Percentiles rank a stretch among this genome's conserved stretches.
Evolutionary conservation across 495 filamentous ascomycete genomes (phyloP).

Genomic region (Xylaria curta): DNA sequence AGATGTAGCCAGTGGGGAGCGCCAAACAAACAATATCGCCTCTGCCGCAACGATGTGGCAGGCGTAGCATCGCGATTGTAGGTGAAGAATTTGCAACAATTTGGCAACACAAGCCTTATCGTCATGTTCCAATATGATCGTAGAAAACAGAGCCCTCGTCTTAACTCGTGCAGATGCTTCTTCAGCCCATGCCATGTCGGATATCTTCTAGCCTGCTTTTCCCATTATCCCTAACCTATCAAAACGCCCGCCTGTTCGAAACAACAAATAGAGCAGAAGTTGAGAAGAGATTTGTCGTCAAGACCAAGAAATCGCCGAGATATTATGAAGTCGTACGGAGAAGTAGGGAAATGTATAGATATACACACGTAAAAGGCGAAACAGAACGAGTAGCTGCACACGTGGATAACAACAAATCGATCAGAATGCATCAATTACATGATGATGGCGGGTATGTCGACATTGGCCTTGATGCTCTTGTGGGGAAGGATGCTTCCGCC

Average conservation of each 20-base stretch:
- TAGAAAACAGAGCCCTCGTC: not conserved
- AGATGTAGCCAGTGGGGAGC: slow-evolving; percentile 12
- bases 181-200: slow-evolving; percentile 6
- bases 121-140: slow-evolving; percentile 1
- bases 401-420: slow-evolving; percentile 18
- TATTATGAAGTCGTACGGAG: slow-evolving; percentile 41
- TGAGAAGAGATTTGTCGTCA: slow-evolving; percentile 25
- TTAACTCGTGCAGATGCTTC: slow-evolving; percentile 3
- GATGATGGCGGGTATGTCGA: slow-evolving; percentile 90
- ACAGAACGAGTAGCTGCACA: not conserved
- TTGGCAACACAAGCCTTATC: not conserved
- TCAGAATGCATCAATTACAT: slow-evolving; percentile 62
- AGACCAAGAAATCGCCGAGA: slow-evolving; percentile 27
- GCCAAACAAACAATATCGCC: slow-evolving; percentile 1
- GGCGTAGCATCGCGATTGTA: not conserved
- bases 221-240: slow-evolving; percentile 24
- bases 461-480: slow-evolving; percentile 98
- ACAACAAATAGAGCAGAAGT: slow-evolving; percentile 21
- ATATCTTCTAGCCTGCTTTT: slow-evolving; percentile 23
- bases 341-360: slow-evolving; percentile 29
- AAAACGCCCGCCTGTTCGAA: slow-evolving; percentile 27
- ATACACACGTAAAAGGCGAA: slow-evolving; percentile 34
- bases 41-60: not conserved
- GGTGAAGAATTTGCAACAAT: not conserved
- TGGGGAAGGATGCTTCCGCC: slow-evolving; percentile 95